Evolutionary conservation across 2,329 filamentous ascomycete species (phyloP).

Genomic region (Cladorrhinum sp.): DNA sequence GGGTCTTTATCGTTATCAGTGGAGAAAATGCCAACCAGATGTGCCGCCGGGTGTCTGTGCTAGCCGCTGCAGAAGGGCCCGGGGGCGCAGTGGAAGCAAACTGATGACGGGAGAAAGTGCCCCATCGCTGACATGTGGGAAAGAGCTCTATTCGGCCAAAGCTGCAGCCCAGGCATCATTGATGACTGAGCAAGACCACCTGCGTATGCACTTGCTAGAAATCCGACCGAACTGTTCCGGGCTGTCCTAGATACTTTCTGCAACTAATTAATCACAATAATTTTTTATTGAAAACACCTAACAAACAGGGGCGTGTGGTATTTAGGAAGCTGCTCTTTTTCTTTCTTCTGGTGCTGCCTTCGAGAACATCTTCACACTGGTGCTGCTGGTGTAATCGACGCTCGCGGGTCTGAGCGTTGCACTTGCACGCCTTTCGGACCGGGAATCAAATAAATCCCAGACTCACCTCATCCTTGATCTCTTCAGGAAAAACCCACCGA

Average conservation of each 20-base stretch:
- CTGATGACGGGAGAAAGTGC: neutral
- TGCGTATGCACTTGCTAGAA: neutral
- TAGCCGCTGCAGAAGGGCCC: neutral
- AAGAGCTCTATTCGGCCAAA: neutral
- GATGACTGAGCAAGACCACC: neutral
- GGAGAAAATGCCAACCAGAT: neutral
- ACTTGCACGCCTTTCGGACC: neutral
- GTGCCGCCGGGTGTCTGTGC: neutral
- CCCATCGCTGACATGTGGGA: neutral
- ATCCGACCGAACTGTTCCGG: neutral
- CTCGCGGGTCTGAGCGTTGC: neutral
- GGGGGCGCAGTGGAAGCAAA: neutral
- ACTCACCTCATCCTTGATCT: too few species aligned
- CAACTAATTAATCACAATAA: neutral
- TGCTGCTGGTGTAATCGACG: neutral
- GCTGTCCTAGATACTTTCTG: neutral
- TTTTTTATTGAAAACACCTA: neutral
- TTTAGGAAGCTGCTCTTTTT: too few species aligned
- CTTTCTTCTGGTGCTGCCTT: too few species aligned
- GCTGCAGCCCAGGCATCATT: neutral
- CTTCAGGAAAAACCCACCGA: neutral
- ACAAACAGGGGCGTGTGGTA: too few species aligned
- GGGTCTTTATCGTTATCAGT: slow-evolving; percentile 13
- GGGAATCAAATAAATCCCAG: neutral
- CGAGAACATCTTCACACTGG: neutral